Percentiles rank a stretch among this genome's conserved stretches.
These are phyloP conservation scores for Triticum urartu DNA, from an alignment of 176 grass and related monocot genomes.

Conservation along the genomic window DNA sequence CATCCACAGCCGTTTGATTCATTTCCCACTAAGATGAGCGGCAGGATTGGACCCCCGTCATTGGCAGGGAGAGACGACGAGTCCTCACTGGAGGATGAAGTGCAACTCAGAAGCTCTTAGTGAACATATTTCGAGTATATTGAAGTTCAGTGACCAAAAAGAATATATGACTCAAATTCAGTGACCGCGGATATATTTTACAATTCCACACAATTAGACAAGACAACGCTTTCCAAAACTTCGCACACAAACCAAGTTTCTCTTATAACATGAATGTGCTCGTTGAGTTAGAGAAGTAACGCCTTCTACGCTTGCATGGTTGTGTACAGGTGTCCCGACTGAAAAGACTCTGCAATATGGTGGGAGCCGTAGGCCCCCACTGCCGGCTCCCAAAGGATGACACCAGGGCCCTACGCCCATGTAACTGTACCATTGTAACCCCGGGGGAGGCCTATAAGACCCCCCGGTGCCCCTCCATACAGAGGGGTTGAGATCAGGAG, in stretches of 20 bases:
- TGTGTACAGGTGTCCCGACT: constrained; percentile 2
- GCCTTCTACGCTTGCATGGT: constrained; percentile 39
- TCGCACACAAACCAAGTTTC: background rate
- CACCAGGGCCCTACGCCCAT: too few species aligned
- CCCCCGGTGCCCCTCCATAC: too few species aligned
- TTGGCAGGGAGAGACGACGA: too few species aligned
- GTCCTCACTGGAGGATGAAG: too few species aligned
- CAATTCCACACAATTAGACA: background rate
- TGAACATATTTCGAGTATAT: background rate
- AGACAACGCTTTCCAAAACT: background rate
- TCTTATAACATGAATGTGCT: constrained; percentile 54
- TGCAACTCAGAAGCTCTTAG: background rate
- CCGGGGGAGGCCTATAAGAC: too few species aligned
- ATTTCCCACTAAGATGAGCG: too few species aligned
- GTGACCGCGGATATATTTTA: background rate
- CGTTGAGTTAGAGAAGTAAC: constrained; percentile 72
- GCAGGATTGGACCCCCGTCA: too few species aligned
- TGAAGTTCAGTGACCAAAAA: background rate
- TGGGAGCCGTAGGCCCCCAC: constrained; percentile 49
- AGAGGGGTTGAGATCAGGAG: too few species aligned
- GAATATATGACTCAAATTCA: background rate
- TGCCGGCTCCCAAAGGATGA: too few species aligned
- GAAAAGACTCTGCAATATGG: constrained; percentile 55
- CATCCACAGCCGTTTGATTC: too few species aligned
- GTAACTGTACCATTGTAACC: too few species aligned